Evolutionary conservation across 768 basidiomycete species (phyloP), one percentile per base, ranked within the genome.

Genomic region (Leccinum broughii): DNA sequence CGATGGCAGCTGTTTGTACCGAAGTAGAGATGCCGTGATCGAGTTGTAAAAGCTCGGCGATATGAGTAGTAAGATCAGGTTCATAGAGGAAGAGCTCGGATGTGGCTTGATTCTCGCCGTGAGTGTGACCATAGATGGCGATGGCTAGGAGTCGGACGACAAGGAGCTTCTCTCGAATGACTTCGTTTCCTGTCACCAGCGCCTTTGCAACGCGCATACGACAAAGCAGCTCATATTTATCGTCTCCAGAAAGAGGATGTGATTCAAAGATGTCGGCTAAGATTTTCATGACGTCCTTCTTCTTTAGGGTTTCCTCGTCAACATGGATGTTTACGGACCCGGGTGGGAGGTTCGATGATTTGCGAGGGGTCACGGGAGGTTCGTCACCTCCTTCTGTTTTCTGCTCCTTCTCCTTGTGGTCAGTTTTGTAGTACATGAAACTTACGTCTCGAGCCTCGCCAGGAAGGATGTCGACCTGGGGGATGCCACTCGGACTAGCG

Each of bases 11-110:
- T 3, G 89, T 89, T 73, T 95, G 91, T 7, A 97, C 83, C 30
- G 81, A 72, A 51, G 87, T 77, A 9, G 90, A 85, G 28, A 96
- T 81, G 41, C 81, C 83, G 50, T 80, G 81, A 68, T 93, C 90
- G 46, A 92, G 83, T 68, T 93, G 92, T 44, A 98, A 81, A 24
- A 98, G 81, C 67, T 95, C 93, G 11, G 95, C 93, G 60, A 98
- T 81, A 68, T 95, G 92, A 1, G 83, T 78, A 65, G 97, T 87
- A 55, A 98, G 80, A 68, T 97, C 95, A 7, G 96, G 96, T 72
- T 98, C 95, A 68, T 94, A 95, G 11, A 98, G 81, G 78, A 98
- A 96, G 48, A 98, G 80, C 8, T 88, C 84, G 4, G 90, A 85
- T 44, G 87, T 83, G 2, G 92, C 90, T 70, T 89, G 85, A 41